Percentiles rank a stretch among this genome's conserved stretches.
phyloP scores from a whole-genome alignment of 306 rosid species.

The Cyclanthera cordifolia region DNA sequence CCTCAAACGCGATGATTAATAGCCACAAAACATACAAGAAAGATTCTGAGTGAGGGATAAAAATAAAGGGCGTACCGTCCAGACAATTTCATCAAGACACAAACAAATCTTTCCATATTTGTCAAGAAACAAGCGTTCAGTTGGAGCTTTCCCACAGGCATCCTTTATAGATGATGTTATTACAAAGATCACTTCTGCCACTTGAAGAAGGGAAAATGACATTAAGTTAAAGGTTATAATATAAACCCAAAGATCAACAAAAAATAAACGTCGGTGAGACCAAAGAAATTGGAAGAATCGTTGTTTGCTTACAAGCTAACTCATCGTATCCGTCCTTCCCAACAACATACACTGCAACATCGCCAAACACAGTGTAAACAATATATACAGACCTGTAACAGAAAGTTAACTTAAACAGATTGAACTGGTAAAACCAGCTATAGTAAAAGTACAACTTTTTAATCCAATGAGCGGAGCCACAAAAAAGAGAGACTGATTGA shows the following conservation, averaged over 20 bases:
- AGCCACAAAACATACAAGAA: neutral
- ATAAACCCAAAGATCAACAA: too few species aligned
- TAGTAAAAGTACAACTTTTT: too few species aligned
- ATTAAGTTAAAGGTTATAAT: neutral
- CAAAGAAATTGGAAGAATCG: too few species aligned
- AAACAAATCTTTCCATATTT: slow-evolving; percentile 88
- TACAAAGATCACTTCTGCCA: slow-evolving; percentile 80
- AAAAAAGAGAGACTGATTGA: neutral
- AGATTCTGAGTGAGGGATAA: neutral
- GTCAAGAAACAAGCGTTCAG: slow-evolving; percentile 85
- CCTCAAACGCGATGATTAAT: neutral
- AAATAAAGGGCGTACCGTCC: slow-evolving; percentile 52
- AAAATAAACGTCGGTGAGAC: too few species aligned
- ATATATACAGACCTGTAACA: slow-evolving; percentile 79
- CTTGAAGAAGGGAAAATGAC: slow-evolving; percentile 24
- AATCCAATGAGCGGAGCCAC: neutral
- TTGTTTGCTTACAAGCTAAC: slow-evolving; percentile 63
- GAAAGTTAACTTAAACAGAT: neutral
- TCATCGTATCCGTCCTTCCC: slow-evolving; percentile 91
- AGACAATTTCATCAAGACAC: slow-evolving; percentile 88
- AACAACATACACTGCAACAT: slow-evolving; percentile 73
- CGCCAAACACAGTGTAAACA: slow-evolving; percentile 87
- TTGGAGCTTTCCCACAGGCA: slow-evolving; percentile 79
- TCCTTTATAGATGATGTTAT: slow-evolving; percentile 89
- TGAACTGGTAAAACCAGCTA: neutral